These are phyloP conservation scores for Phialocephala subalpina DNA, from an alignment of 2,329 filamentous ascomycete species.

Conservation along the genomic window DNA sequence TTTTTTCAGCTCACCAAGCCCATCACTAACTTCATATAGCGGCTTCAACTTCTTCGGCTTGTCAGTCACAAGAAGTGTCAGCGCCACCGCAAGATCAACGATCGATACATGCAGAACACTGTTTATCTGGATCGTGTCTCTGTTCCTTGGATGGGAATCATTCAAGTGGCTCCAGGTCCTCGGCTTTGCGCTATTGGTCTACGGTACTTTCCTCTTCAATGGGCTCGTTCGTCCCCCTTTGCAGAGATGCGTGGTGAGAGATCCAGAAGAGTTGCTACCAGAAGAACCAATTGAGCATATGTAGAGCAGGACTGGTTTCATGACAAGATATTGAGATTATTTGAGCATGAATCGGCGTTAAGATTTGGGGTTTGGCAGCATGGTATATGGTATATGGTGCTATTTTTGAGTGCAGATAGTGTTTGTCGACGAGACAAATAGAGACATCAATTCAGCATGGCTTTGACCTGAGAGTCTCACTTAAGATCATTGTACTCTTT, in stretches of 20 bases:
- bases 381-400: neutral
- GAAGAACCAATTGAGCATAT: slow-evolving; percentile 85
- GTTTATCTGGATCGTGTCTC: slow-evolving; percentile 96
- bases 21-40: slow-evolving; percentile 52
- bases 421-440: neutral
- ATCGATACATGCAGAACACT: slow-evolving; percentile 98
- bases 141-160: slow-evolving; percentile 93
- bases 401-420: neutral
- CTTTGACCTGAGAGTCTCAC: neutral
- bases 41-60: slow-evolving; percentile 99
- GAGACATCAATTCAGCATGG: neutral
- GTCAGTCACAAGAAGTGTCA: slow-evolving; percentile 88
- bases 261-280: slow-evolving; percentile 72
- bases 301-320: neutral
- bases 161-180: slow-evolving; percentile 97
- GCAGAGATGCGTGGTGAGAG: slow-evolving; percentile 66
- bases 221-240: slow-evolving; percentile 88
- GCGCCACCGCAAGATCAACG: slow-evolving; percentile 90
- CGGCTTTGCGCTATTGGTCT: slow-evolving; percentile 90
- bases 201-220: slow-evolving; percentile 97
- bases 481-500: neutral
- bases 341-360: neutral
- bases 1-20: neutral
- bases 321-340: neutral
- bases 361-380: neutral